A percentile compares a stretch with the other conserved stretches of the same genome.
These are phyloP conservation scores for Balakata baccata DNA, from an alignment of 345 rosid genomes.

Conservation along the genomic window DNA sequence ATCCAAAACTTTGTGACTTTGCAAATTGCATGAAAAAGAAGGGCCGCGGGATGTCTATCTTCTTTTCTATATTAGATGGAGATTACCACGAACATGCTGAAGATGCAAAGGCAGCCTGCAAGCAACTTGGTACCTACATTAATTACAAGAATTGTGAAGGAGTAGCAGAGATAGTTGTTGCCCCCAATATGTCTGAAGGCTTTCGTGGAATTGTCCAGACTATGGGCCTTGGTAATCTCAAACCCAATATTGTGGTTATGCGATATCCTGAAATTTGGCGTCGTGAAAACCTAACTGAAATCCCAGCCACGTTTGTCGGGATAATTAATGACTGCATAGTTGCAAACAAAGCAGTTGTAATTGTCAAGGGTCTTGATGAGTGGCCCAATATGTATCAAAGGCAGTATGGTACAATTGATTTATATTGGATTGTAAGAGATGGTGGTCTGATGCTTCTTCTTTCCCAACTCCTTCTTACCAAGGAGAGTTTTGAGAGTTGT, in stretches of 20 bases:
- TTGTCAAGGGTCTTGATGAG: slow-evolving; percentile 96
- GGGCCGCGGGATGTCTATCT: slow-evolving; percentile 99
- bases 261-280: slow-evolving; percentile 99
- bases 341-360: slow-evolving; percentile 98
- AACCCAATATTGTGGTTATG: slow-evolving; percentile 98
- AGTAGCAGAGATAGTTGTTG: slow-evolving; percentile 97
- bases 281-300: slow-evolving; percentile 82
- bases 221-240: slow-evolving; percentile 97
- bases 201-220: slow-evolving; percentile 97
- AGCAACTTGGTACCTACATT: slow-evolving; percentile 79
- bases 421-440: slow-evolving; percentile 97
- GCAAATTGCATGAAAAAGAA: slow-evolving; percentile 99
- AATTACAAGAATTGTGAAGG: slow-evolving; percentile 95
- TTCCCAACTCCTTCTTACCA: slow-evolving; percentile 96
- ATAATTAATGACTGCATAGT: slow-evolving; percentile 92
- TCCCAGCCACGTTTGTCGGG: slow-evolving; percentile 85
- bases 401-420: slow-evolving; percentile 94
- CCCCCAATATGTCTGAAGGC: slow-evolving; percentile 95
- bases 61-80: slow-evolving; percentile 83
- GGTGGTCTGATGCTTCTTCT: slow-evolving; percentile 99
- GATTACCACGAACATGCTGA: slow-evolving; percentile 93
- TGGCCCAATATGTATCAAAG: slow-evolving; percentile 98
- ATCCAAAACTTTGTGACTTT: slow-evolving; percentile 96
- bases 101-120: slow-evolving; percentile 91
- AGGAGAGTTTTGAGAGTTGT: slow-evolving; percentile 97